Conservation (phyloP, 148 eudicot genomes). For the Vaccinium myrtillus region DNA sequence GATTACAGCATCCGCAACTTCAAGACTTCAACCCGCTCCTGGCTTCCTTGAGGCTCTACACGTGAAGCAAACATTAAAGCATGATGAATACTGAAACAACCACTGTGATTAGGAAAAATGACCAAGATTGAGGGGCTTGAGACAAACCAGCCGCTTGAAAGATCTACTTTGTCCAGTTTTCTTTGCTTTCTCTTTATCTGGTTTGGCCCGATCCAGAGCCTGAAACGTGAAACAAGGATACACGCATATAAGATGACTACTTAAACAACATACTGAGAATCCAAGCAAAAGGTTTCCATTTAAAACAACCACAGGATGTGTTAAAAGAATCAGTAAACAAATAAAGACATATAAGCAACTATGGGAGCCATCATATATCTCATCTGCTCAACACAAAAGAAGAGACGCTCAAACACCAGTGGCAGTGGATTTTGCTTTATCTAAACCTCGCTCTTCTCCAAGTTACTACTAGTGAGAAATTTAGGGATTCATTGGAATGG, state of each 20-base stretch:
- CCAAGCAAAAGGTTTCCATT: neutral
- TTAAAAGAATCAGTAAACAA: neutral
- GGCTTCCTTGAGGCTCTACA: conserved; percentile 62
- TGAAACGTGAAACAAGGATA: conserved; percentile 22
- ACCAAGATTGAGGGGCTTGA: neutral
- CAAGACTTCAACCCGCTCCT: conserved; percentile 43
- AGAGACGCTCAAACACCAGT: neutral
- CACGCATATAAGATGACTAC: neutral
- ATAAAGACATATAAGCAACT: neutral
- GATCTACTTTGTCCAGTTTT: conserved; percentile 58
- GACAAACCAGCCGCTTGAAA: conserved; percentile 78
- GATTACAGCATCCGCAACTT: conserved; percentile 4
- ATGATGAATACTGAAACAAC: neutral
- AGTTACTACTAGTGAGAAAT: neutral
- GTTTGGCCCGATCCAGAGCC: conserved; percentile 92
- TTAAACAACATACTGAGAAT: neutral
- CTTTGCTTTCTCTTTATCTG: conserved; percentile 54
- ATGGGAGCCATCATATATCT: neutral
- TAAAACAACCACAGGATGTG: neutral
- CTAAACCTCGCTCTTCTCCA: neutral
- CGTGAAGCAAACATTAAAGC: conserved; percentile 4
- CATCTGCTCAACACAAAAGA: neutral
- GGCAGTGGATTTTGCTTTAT: neutral
- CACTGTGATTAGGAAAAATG: neutral
- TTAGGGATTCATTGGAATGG: neutral